Evolutionary conservation across 805 yeast genomes (phyloP), one percentile per base, ranked within the genome.

Genomic region (Zygotorulaspora danielsina): DNA sequence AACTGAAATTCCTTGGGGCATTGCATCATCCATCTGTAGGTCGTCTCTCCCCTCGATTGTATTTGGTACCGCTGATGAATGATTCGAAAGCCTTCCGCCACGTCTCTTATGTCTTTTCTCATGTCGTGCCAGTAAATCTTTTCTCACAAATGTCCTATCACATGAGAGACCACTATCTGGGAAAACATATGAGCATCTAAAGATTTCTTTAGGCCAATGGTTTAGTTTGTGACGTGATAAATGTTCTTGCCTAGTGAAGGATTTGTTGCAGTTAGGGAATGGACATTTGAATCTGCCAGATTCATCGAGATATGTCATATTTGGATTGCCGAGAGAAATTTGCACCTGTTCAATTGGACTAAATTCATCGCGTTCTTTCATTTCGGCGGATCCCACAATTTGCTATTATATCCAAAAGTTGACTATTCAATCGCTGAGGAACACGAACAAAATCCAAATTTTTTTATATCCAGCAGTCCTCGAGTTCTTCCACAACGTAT

Each of bases 231-330:
- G 85, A 35, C 86, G 61, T 6, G 80, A 70, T 21, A 79, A 53
- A 61, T 79, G 85, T 51, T 79, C 86, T 2, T 77, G 71, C 32
- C 84, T 53, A 12, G 76, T 69, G 45, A 79, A 79, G 12, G 67
- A 65, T 53, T 79, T 79, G 30, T 63, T 61, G 50, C 85, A 79
- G 29, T 70, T 68, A 4, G 73, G 72, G 44, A 59, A 65, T n/a
- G 70, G 68, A 48, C 79, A 73, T 17, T 35, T 44, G 34, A 70
- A 78, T 2, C 52, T 38, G 13, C 41, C 53, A 18, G 37, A 7
- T 3, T 37, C 41, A 17, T 15, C 20, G 37, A 16, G 13, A 5
- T n/a, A 27, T 12, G 17, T 5, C 9, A 11, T 15, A 12, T n/a
- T 27, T 12, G 31, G 4, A 24, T 13, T 24, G 5, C 27, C 27